Base-by-base conservation (phyloP, 495 filamentous ascomycete species). In the Penicillium cosmopolitanum region DNA sequence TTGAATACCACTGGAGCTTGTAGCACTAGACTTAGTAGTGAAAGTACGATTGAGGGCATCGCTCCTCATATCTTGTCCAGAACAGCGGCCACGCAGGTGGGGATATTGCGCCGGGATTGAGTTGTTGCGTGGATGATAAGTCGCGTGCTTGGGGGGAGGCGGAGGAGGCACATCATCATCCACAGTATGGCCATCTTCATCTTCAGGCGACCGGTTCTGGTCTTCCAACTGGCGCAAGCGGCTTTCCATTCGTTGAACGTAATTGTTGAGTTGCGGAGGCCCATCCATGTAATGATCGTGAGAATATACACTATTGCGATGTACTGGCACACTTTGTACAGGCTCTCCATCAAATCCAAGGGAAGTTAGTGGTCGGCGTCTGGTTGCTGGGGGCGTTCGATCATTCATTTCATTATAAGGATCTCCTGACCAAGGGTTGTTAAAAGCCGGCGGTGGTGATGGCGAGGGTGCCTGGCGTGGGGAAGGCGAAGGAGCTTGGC, bases 341-440 rank as follows among this genome's bases (percentile, higher is more conserved):
- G 42, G 42, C 42, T 44, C 42, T 12, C 81, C 76, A 13, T 80
- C 76, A 53, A 93, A 84, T 0, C 90, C 91, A 63, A 91, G 78
- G 0, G 92, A 87, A 12, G 90, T 94, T 55, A 87, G 76, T 0
- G 92, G 88, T 13, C 92, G 81, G 36, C 68, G 66, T 21, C 64
- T 56, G 15, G 55, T 60, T 35, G 67, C 73, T 42, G 55, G 65
- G 15, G 68, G 72, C 21, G 63, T 76, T 51, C 52, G 66, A 23
- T 71, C 75, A 63, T 73, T 67, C 23, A 85, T 77, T 25, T 85
- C 79, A 56, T 96, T 88, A 67, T 94, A 97, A 7, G 88, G 89
- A 66, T 96, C 92, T 2, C 91, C 93, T 2, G 93, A 95, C 95
- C 95, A 98, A 12, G 93, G 90, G 70, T 92, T 87, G 19, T 87